Evolutionary conservation across 495 filamentous ascomycete species (phyloP).

Genomic region (Xylaria longipes): DNA sequence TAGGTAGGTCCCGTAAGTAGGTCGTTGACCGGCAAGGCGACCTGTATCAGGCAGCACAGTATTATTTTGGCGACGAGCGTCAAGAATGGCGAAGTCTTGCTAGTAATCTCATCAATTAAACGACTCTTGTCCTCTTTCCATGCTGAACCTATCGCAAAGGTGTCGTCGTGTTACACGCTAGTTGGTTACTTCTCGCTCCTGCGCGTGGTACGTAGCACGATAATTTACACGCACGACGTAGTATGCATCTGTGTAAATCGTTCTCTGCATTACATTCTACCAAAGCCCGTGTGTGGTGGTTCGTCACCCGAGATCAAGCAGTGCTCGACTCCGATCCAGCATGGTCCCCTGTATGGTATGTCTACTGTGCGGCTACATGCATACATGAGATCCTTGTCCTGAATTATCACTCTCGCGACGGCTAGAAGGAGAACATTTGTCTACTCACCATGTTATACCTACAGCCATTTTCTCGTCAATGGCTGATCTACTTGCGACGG

Average conservation of each 20-base stretch:
- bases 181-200: slow-evolving; percentile 18
- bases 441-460: background rate
- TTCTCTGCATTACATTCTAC: background rate
- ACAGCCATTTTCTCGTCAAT: background rate
- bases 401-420: background rate
- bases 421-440: background rate
- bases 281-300: slow-evolving; percentile 20
- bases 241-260: background rate
- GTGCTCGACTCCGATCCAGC: slow-evolving; percentile 36
- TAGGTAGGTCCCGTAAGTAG: background rate
- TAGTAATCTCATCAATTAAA: background rate
- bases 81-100: background rate
- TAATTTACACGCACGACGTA: slow-evolving; percentile 2
- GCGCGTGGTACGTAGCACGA: slow-evolving; percentile 10
- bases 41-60: slow-evolving; percentile 10
- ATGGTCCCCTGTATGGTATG: slow-evolving; percentile 26
- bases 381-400: slow-evolving; percentile 26
- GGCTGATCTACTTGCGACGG: background rate
- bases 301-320: slow-evolving; percentile 39
- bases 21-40: background rate
- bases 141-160: background rate
- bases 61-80: background rate
- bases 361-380: slow-evolving; percentile 33
- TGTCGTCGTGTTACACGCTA: background rate
- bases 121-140: background rate